Evolutionary conservation across 306 rosid species (phyloP).

Genomic region (Carpinus viminea): DNA sequence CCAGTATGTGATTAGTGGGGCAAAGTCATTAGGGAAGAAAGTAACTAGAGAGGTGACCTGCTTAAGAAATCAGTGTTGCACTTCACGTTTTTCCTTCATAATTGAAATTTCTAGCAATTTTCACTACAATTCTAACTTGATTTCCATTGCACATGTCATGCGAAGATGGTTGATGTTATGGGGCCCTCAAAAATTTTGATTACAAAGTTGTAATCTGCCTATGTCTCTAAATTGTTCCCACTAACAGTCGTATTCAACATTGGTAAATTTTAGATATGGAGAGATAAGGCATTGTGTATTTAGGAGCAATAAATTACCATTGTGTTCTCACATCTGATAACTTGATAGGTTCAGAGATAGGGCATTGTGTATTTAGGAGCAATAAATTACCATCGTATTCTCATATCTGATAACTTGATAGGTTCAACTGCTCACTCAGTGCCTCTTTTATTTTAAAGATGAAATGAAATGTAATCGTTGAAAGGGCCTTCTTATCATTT

Average conservation of each 20-base stretch:
- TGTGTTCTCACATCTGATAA: not conserved
- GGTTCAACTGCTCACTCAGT: not conserved
- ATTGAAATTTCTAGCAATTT: not conserved
- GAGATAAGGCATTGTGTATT: not conserved
- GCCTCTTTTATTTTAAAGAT: not conserved
- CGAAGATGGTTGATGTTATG: not conserved
- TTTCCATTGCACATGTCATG: not conserved
- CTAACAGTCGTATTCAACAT: not conserved
- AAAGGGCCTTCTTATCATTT: not conserved
- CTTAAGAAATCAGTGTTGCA: not conserved
- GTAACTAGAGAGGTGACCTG: not conserved
- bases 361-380: not conserved
- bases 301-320: not conserved
- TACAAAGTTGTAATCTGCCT: not conserved
- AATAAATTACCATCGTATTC: not conserved
- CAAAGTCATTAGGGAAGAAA: not conserved
- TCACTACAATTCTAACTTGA: not conserved
- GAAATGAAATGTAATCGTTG: not conserved
- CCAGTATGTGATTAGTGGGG: not conserved
- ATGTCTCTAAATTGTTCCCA: not conserved
- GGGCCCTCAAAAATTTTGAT: not conserved
- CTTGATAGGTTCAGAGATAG: not conserved
- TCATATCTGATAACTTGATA: not conserved
- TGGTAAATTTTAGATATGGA: not conserved
- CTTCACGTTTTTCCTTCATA: not conserved